phyloP scores from a whole-genome alignment of 768 basidiomycete species.

The Boletus barrowsii region DNA sequence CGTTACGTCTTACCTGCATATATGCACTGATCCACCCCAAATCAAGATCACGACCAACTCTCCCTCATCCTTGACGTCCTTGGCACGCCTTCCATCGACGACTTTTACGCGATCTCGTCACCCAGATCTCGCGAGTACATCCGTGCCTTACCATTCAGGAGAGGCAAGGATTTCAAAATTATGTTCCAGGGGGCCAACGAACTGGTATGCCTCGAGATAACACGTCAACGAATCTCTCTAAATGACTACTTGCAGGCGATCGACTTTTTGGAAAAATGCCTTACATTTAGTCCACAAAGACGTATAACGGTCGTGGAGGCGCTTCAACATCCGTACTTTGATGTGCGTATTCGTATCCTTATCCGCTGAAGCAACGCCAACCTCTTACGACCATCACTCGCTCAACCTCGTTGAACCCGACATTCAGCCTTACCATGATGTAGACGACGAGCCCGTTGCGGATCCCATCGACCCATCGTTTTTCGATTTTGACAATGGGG shows the following conservation, averaged over 20 bases:
- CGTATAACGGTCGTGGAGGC: constrained; percentile 88
- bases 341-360: constrained; percentile 41
- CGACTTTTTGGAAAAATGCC: constrained; percentile 74
- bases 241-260: constrained; percentile 45
- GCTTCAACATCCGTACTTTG: constrained; percentile 84
- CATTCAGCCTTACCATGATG: constrained; percentile 77
- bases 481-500: constrained; percentile 78
- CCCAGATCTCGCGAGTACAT: constrained; percentile 81
- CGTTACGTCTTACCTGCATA: not conserved
- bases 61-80: constrained; percentile 93
- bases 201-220: constrained; percentile 36
- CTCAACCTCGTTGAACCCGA: not conserved
- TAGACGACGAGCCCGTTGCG: constrained; percentile 84
- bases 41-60: constrained; percentile 82
- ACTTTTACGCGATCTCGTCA: constrained; percentile 91
- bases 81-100: constrained; percentile 86
- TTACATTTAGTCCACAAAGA: constrained; percentile 84
- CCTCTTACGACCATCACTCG: not conserved
- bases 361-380: not conserved
- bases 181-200: constrained; percentile 78
- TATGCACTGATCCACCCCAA: not conserved
- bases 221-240: not conserved
- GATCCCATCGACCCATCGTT: constrained; percentile 71
- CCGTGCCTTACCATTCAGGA: constrained; percentile 83
- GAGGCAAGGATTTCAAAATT: constrained; percentile 64